Base-by-base conservation (phyloP, 331 rosid species). In the Telfairia occidentalis region DNA sequence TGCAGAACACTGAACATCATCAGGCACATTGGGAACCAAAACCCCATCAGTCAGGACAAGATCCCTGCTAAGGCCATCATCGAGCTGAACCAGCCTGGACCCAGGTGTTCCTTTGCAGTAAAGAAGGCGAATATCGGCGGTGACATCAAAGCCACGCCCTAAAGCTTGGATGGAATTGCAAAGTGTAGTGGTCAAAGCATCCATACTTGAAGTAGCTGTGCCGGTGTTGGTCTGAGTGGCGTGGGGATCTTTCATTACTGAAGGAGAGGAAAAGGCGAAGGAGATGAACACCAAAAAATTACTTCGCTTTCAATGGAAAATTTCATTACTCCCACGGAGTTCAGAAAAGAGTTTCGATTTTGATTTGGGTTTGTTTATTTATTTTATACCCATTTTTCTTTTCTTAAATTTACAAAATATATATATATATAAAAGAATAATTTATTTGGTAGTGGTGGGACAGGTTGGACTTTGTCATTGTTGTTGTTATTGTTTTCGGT, bases 81-180 rank as follows among this genome's bases (percentile, higher is more conserved):
- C 92, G 64, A 95, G 85, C 18, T 74, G 84, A 77, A 91, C 87
- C n/a, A 91, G 92, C 82, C 92, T 90, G 5, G 96, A 95, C 78
- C 98, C 98, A 76, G 97, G 88, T 21, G 96, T 85, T 45, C 98
- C 98, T 65, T 95, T 95, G 80, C 98, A 95, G 76, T 95, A 95
- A 1, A 95, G 96, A 82, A 95, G 96, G 73, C 98, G 83, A 76
- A 91, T 90, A 88, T 95, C 97, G 15, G 98, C 92, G 32, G 98
- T 90, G 71, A 95, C 97, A 86, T 95, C 98, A 59, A 95, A 95
- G 30, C 98, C 98, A 55, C 98, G 92, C 76, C 98, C 98, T 63
- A 95, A 76, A 80, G 97, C 97, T 83, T 87, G 96, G 89, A 95
- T 91, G 76, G 98, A 88, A 86, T 87, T 86, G 59, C 69, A 46